Evolutionary conservation across 441 rosid genomes (phyloP), one percentile per base, ranked within the genome.

Genomic region (Mallotus repandus): DNA sequence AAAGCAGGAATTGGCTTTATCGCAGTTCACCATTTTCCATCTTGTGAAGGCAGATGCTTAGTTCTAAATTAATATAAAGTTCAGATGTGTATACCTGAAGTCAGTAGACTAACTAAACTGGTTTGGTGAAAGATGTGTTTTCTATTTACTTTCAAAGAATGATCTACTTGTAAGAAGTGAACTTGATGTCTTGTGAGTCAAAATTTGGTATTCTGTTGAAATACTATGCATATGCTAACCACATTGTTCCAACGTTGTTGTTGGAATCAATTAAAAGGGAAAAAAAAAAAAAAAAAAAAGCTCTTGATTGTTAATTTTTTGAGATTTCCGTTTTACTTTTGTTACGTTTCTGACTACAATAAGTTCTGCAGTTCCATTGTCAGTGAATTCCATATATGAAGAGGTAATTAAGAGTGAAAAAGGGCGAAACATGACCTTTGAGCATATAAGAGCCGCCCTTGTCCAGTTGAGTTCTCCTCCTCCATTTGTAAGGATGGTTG

Each of bases 371-470:
- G 97, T 70, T 84, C 84, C 93, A 2, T 75, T 93, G 78, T 86
- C 90, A 12, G 41, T 89, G 64, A 82, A 84, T 81, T 76, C 96
- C 70, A 91, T 93, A 55, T 95, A 86, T 67, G 97, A 88, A 77
- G 99, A 93, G 85, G 91, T 93, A 72, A 90, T 91, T 81, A 89
- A 90, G 83, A 86, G 80, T 74, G 93, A 87, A 81, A 90, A 81
- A 61, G 96, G 93, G 68, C 93, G 89, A 56, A 81, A 81, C 69
- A 84, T 91, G 94, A 86, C 90, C 57, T 79, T 89, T 69, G 97
- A 89, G 79, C 89, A 87, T 81, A 85, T 91, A 59, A 83, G 89
- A 83, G 84, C 86, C 45, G 81, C 82, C 48, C 94, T 94, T 73
- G 77, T 53, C 16, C 84, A 82, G 74, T 77, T 92, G 87, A 81